Percentiles rank a stretch among this genome's conserved stretches.
These are phyloP conservation scores for Cucurbita moschata DNA, from an alignment of 306 rosid genomes.

Conservation along the genomic window DNA sequence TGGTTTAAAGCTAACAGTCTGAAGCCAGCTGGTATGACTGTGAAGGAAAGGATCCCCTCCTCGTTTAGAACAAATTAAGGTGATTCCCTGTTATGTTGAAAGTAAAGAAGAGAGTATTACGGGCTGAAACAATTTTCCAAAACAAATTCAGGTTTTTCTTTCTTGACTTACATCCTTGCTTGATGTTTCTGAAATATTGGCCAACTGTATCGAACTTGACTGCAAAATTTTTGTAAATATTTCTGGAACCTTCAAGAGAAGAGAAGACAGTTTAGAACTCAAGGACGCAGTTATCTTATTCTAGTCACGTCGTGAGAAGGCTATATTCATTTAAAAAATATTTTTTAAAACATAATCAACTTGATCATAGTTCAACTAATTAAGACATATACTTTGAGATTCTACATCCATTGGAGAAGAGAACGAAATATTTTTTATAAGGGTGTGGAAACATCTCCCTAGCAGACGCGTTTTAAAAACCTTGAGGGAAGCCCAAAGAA, in stretches of 20 bases:
- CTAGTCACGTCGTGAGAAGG: neutral
- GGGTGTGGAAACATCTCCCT: too few species aligned
- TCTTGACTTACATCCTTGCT: slow-evolving; percentile 80
- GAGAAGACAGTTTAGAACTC: slow-evolving; percentile 3
- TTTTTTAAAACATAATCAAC: neutral
- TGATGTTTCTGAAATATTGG: slow-evolving; percentile 75
- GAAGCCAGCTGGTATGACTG: slow-evolving; percentile 80
- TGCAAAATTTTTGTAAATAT: slow-evolving; percentile 74
- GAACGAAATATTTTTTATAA: too few species aligned
- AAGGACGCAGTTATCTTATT: neutral
- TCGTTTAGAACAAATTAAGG: slow-evolving; percentile 59
- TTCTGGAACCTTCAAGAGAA: slow-evolving; percentile 62
- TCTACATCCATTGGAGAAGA: too few species aligned
- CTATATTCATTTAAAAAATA: neutral
- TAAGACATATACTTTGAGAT: neutral
- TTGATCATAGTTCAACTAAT: neutral
- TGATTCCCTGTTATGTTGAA: slow-evolving; percentile 49
- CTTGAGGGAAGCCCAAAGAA: too few species aligned
- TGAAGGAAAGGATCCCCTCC: slow-evolving; percentile 70
- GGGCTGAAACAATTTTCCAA: neutral
- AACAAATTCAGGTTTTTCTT: neutral
- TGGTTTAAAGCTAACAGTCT: slow-evolving; percentile 65
- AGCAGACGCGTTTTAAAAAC: too few species aligned
- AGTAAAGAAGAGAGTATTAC: neutral
- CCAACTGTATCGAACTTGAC: slow-evolving; percentile 63